phyloP scores from a whole-genome alignment of 2,329 filamentous ascomycete genomes.

The Xylariales sp. region DNA sequence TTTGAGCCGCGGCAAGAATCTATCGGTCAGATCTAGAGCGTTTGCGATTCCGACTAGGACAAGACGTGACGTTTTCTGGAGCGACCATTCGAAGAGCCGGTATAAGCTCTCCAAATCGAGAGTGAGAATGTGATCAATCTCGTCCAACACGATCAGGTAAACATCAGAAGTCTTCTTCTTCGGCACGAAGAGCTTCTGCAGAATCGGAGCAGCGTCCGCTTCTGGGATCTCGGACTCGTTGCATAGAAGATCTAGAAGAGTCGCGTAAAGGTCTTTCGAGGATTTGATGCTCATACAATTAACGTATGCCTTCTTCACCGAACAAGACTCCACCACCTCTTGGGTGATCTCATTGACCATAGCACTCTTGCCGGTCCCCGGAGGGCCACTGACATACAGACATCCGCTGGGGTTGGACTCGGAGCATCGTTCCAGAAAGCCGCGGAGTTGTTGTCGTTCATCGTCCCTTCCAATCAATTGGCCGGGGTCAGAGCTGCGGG shows the following conservation, averaged over 20 bases:
- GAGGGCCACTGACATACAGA: conserved; percentile 91
- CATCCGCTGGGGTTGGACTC: conserved; percentile 65
- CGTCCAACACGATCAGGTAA: conserved; percentile 85
- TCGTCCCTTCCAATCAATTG: conserved; percentile 74
- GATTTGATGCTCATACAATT: conserved; percentile 98
- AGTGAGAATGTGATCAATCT: conserved; percentile 90
- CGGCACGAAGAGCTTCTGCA: conserved; percentile 68
- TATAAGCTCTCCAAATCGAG: conserved; percentile 87
- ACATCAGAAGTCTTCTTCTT: conserved; percentile 52
- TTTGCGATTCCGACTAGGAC: conserved; percentile 92
- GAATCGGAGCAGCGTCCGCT: conserved; percentile 59
- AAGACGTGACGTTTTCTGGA: conserved; percentile 74
- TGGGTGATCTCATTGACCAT: conserved; percentile 77
- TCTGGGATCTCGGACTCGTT: conserved; percentile 56
- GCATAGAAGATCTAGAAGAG: conserved; percentile 66
- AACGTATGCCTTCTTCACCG: conserved; percentile 70
- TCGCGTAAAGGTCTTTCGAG: conserved; percentile 78
- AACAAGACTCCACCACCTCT: conserved; percentile 45
- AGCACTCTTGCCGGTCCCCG: conserved; percentile 94
- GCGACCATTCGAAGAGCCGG: conserved; percentile 92
- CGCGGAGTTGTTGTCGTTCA: conserved; percentile 58
- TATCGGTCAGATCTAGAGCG: conserved; percentile 89
- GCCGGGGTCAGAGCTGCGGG: conserved; percentile 69
- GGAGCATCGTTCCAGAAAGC: conserved; percentile 64
- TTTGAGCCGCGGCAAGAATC: conserved; percentile 89